Percentiles rank a stretch among this genome's conserved stretches.
These are phyloP conservation scores for Colletotrichum endophyticum DNA, from an alignment of 2,329 filamentous ascomycete species.

Conservation along the genomic window DNA sequence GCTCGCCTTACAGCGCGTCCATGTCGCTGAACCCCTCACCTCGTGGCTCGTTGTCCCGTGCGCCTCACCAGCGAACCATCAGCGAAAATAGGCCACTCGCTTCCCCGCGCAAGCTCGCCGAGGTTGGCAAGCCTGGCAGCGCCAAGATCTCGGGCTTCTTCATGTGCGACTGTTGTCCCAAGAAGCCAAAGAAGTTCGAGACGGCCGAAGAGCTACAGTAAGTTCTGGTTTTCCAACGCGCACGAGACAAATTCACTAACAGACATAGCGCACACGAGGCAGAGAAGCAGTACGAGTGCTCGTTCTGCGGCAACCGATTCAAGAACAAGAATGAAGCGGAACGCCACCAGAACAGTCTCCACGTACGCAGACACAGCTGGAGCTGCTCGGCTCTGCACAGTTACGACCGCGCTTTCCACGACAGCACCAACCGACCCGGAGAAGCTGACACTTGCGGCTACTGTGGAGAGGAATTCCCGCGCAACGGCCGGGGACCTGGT, in stretches of 20 bases:
- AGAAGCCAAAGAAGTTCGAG: constrained; percentile 96
- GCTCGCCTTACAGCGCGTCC: constrained; percentile 55
- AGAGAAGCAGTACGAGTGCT: constrained; percentile 95
- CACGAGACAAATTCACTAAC: constrained; percentile 24
- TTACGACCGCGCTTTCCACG: constrained; percentile 85
- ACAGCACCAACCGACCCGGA: constrained; percentile 70
- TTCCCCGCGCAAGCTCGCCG: constrained; percentile 57
- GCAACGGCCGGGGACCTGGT: constrained; percentile 48
- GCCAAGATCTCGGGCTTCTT: constrained; percentile 59
- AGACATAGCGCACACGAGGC: constrained; percentile 77
- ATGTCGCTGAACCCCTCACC: constrained; percentile 56
- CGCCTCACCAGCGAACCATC: constrained; percentile 49
- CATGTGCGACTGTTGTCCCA: constrained; percentile 94
- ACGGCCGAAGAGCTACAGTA: constrained; percentile 84
- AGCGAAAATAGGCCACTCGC: constrained; percentile 46
- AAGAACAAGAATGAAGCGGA: constrained; percentile 99
- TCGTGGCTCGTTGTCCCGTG: constrained; percentile 48
- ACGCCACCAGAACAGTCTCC: constrained; percentile 92
- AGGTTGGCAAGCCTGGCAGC: constrained; percentile 50
- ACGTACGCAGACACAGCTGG: constrained; percentile 93
- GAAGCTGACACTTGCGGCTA: constrained; percentile 88
- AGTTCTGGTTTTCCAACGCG: constrained; percentile 32
- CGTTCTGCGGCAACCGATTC: constrained; percentile 92
- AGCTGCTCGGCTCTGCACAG: constrained; percentile 86
- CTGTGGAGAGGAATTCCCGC: constrained; percentile 87